Evolutionary conservation across 768 basidiomycete genomes (phyloP).

Genomic region (Panus rudis): DNA sequence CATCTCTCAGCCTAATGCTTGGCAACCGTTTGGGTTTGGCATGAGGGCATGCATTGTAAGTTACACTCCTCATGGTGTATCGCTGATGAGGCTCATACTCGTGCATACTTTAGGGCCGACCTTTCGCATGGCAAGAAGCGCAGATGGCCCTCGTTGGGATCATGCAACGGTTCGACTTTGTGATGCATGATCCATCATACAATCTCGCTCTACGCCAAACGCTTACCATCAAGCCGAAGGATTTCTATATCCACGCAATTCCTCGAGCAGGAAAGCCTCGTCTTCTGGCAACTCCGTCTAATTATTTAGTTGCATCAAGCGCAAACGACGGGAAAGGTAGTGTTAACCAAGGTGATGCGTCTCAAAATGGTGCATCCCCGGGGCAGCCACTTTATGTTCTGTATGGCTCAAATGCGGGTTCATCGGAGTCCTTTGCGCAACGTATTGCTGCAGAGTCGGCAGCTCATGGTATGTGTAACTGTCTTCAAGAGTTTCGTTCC

Average conservation of each 20-base stretch:
- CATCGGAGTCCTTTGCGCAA: slow-evolving; percentile 42
- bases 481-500: slow-evolving; percentile 1
- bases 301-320: background rate
- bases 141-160: slow-evolving; percentile 33
- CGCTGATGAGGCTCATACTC: background rate
- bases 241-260: slow-evolving; percentile 33
- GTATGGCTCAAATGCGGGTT: slow-evolving; percentile 42
- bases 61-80: background rate
- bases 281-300: slow-evolving; percentile 20
- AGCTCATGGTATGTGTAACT: slow-evolving; percentile 29
- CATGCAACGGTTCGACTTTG: slow-evolving; percentile 40
- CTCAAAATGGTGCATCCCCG: too few relatives aligned
- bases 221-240: slow-evolving; percentile 41
- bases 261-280: slow-evolving; percentile 3
- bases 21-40: slow-evolving; percentile 33
- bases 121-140: slow-evolving; percentile 44
- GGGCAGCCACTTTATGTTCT: slow-evolving; percentile 29
- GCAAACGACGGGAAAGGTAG: background rate
- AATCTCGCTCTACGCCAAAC: slow-evolving; percentile 36
- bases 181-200: slow-evolving; percentile 36
- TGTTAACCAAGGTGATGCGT: background rate
- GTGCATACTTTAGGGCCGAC: slow-evolving; percentile 24
- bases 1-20: slow-evolving; percentile 32
- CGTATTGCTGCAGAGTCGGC: slow-evolving; percentile 33
- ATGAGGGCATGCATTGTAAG: slow-evolving; percentile 22